Base-by-base conservation (phyloP, 805 yeast species). In the Cyberlindnera nakhonratchasimensis region DNA sequence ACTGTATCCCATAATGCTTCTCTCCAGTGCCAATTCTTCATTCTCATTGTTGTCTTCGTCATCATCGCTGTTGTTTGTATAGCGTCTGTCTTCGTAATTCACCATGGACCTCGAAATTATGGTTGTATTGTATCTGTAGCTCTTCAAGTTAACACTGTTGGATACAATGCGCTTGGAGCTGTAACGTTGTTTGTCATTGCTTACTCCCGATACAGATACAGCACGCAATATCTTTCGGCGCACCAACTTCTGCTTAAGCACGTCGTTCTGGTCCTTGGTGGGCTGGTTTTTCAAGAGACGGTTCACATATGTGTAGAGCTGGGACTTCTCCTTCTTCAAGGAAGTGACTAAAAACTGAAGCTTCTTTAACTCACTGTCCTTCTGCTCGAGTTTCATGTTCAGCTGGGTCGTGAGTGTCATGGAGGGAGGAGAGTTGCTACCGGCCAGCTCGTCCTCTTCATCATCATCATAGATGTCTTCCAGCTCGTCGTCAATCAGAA, bases 161-260 rank as follows among this genome's bases (percentile, higher is more conserved):
- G 57, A 52, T 1, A 49, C 13, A 4, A 39, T 34, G 26, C 58
- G 50, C 32, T 40, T 41, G 17, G 29, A 34, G 14, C 21, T 29
- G 23, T 30, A n/a, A 5, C 32, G n/a, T 17, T 22, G 11, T 26
- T 19, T 16, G 24, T 18, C 13, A 19, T 19, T 8, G 16, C n/a
- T 26, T 12, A 12, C 10, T 13, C n/a, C 6, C 9, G 6, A 6
- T 8, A 14, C 6, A 1, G 59, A 55, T 1, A 41, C 52, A 4
- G 54, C 49, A 36, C 62, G 40, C 2, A 58, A 28, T 13, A 58
- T 58, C 34, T 50, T 54, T 24, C 62, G 46, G 6, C 33, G 43
- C 8, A 58, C 59, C 32, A 56, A 39, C 31, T 58, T 58, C 21
- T 45, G 35, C 22, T 58, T 58, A n/a, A 58, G 43, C 1, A 58